Evolutionary conservation across 2,329 filamentous ascomycete genomes (phyloP), one percentile per base, ranked within the genome.

Genomic region (Cladosporium cucumerinum): DNA sequence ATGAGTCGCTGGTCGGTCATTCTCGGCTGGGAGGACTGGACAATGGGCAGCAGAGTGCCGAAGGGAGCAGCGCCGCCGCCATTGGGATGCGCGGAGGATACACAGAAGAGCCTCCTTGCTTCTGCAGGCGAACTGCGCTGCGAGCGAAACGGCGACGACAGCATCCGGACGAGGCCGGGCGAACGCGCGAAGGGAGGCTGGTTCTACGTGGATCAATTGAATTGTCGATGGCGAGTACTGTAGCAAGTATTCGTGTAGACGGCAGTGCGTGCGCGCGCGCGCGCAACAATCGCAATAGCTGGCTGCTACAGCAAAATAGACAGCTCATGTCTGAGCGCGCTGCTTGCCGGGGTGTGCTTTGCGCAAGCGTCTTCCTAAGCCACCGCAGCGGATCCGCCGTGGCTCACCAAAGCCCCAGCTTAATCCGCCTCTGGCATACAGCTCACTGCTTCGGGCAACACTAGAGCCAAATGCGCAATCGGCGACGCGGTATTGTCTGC

Each of bases 101-200:
- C 68, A 70, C 68, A 70, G 63, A 65, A 57, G 49, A 34, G 63
- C 30, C 32, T 68, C 68, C 68, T 70, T 69, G 66, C 67, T 68
- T 65, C 66, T 66, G 65, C 67, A 67, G 66, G 51, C 51, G 51
- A 32, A 32, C 28, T 54, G 51, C 51, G 51, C 51, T 32, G 51
- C 51, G 51, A 54, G 51, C 51, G 21, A 54, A 54, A 32, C 49
- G 49, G 49, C 49, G 25, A 18, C 28, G 32, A 34, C 32, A 34
- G 26, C 14, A n/a, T 23, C 51, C 51, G 51, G 51, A 30, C 26
- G 51, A 54, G 51, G 14, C 16, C 26, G 26, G 51, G 30, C 16
- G 51, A 6, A 30, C 28, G 51, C 51, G 51, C 26, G 6, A 54
- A 30, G 23, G 30, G 51, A 32, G 51, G 26, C 18, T 30, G 51